Base-by-base conservation (phyloP, 2,329 filamentous ascomycete species). In the Capronia epimyces region DNA sequence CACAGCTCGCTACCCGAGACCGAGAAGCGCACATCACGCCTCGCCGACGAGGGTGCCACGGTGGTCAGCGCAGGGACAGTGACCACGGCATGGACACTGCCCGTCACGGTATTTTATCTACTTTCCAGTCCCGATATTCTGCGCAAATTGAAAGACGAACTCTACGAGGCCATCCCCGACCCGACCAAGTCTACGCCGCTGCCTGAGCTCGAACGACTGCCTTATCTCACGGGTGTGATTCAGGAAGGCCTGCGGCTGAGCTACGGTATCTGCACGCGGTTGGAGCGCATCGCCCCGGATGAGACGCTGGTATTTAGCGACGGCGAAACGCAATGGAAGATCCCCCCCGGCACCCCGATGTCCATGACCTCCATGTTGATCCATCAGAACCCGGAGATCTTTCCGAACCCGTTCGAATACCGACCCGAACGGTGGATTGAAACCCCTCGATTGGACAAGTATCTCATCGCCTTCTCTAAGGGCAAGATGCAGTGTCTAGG, bases 401-500 rank as follows among this genome's bases (percentile, higher is more conserved):
- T 71, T 49, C 67, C 69, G 0, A 48, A 67, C 8, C 63, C 68
- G 0, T 46, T 65, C 13, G 54, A 47, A 1, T 72, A 68, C 59
- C 55, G 60, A 4, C 69, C 69, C 1, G 69, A 71, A 12, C 62
- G 69, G 45, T 72, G 68, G 65, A 56, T 68, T 13, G 53, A 50
- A 12, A 50, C 50, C 46, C 49, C 51, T 20, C 27, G 46, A 5
- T 43, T 54, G 9, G 57, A 69, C 7, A 62, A 67, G 24, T 71
- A 67, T 46, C 48, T 71, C 21, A 64, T 72, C 13, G 52, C 66
- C 0, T 74, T 74, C 49, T 63, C 63, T 31, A 66, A 64, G 31
- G 74, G 74, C 0, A 69, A 65, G 3, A 63, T 74, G 20, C 68
- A 69, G 60, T 78, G 75, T 55, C 63, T 72, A 12, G 75, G 75